Evolutionary conservation across 2,329 filamentous ascomycete species (phyloP), one percentile per base, ranked within the genome.

Genomic region (Alternaria panax): DNA sequence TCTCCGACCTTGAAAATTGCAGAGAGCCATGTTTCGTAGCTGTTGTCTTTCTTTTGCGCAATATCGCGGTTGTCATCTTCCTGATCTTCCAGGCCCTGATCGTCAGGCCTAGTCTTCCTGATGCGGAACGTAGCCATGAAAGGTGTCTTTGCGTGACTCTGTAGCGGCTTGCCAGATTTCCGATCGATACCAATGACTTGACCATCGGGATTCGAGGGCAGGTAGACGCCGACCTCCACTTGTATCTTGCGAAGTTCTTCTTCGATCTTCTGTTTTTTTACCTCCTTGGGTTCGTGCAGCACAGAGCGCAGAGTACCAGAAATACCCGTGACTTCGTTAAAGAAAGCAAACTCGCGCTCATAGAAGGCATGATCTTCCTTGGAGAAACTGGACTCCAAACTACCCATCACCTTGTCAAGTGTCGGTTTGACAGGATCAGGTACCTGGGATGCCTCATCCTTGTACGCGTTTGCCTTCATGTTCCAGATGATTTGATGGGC

Each of bases 401-500:
- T 90, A 27, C 86, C 84, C 88, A 92, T 96, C 66, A 99, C 95
- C 54, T 88, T 88, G 79, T 99, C 96, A 3, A 99, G 86, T 0
- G 90, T 95, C 3, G 95, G 94, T 76, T 99, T 99, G 73, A 97
- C 91, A 4, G 88, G 87, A 78, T 99, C 95, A 20, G 95, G 93
- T 85, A 96, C 87, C 70, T 90, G 88, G 14, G 90, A 93, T 67
- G 97, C 92, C 71, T 99, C 94, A 66, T 99, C 96, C 78, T 97
- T 99, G 84, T 92, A 99, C 1, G 93, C 92, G 77, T 99, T 99
- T 30, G 95, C 95, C 78, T 98, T 99, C 90, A 99, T 99, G 77
- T 99, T 99, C 95, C 96, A 99, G 75, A 99, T 99, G 67, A 99
- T 98, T 73, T 99, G 95, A 77, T 99, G 96, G 2, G 96, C 94